Evolutionary conservation across 805 yeast genomes (phyloP), one percentile per base, ranked within the genome.

Genomic region (Sugiyamaella mastotermitis): DNA sequence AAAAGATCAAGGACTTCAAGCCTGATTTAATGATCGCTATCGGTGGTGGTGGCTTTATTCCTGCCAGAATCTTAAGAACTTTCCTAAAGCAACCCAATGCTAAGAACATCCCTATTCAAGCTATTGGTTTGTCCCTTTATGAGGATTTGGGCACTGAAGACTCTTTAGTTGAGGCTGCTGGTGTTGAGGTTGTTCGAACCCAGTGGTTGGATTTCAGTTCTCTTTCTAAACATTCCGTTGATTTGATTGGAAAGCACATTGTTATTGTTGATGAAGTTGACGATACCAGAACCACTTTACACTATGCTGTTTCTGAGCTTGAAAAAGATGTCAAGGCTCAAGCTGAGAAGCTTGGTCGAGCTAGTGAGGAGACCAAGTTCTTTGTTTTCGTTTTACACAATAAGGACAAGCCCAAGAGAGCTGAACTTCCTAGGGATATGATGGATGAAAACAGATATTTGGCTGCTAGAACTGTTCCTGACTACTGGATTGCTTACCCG

Each of bases 11-110:
- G 52, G 66, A 59, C 42, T 80, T 85, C 68, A 76, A 84, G 52
- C 94, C 95, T 27, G 94, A 88, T 61, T 71, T 85, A 42, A 84
- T 88, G 64, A 84, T 90, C 46, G 97, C 97, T 50, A 86, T 90
- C 55, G 98, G 95, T 35, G 95, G 95, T 52, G 95, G 98, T 58
- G 98, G 97, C 1, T 85, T 90, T 62, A 92, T 90, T 42, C 98
- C 97, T 19, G 97, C 98, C 6, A 78, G 98, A 61, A 92, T 92
- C 64, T 72, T 90, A 59, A 78, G 98, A 61, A 80, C 97, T 1
- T 92, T 90, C 63, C 69, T 90, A 50, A 90, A 88, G 62, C 83
- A 80, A 49, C 84, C 83, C 21, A 94, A 94, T 43, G 68, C 80
- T 43, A 90, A 94, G 51, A 90, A 88, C 53, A 80, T 87, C 44